Evolutionary conservation across 257 asterid species (phyloP).

Genomic region (Solanum pimpinellifolium): DNA sequence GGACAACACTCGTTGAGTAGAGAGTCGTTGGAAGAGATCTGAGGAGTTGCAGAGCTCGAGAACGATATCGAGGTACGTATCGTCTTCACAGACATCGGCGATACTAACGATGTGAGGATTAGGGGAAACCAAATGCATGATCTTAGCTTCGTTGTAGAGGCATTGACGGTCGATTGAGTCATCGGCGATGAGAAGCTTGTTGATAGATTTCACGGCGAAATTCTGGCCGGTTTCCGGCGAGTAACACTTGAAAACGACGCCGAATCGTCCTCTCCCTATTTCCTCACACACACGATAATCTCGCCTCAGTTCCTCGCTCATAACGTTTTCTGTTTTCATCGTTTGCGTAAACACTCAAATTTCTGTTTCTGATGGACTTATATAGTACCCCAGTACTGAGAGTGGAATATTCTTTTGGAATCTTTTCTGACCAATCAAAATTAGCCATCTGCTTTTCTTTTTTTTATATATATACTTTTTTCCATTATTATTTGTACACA

Average conservation of each 20-base stretch:
- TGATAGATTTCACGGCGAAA: constrained; percentile 64
- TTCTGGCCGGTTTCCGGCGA: constrained; percentile 26
- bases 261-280: constrained; percentile 64
- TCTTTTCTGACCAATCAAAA: not conserved
- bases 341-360: not conserved
- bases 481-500: not conserved
- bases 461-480: too few species aligned
- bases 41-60: constrained; percentile 47
- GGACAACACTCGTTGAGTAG: constrained; percentile 18
- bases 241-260: constrained; percentile 54
- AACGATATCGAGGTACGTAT: constrained; percentile 41
- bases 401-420: not conserved
- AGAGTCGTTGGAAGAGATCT: constrained; percentile 40
- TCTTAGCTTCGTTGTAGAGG: constrained; percentile 50
- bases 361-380: not conserved
- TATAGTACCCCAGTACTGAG: not conserved
- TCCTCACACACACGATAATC: constrained; percentile 47
- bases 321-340: constrained; percentile 2
- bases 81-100: constrained; percentile 52
- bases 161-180: constrained; percentile 60
- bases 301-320: constrained; percentile 43
- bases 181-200: constrained; percentile 35
- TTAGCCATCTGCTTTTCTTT: not conserved
- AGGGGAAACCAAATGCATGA: constrained; percentile 33
- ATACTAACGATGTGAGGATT: constrained; percentile 31